Conservation (phyloP, 176 grass and related monocot genomes). For the Oryza glaberrima region DNA sequence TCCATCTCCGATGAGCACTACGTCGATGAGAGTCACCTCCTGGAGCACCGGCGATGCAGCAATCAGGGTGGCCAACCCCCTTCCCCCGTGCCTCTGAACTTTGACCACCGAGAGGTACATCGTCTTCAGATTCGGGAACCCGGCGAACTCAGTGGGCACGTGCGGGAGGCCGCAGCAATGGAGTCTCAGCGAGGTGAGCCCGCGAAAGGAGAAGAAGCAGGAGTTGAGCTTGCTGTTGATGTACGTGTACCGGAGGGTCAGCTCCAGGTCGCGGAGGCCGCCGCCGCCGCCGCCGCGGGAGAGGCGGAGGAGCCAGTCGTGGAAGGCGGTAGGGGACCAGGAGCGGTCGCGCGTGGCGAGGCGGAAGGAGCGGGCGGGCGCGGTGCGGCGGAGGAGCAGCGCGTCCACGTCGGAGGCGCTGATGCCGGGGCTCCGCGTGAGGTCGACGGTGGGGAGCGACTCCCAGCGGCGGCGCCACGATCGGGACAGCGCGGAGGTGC, state of each 20-base stretch:
- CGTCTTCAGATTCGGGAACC: neutral
- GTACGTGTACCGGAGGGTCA: neutral
- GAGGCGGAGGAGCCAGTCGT: conserved; percentile 10
- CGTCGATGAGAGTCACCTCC: neutral
- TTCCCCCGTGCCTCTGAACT: neutral
- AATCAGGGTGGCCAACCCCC: neutral
- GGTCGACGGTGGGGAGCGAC: neutral
- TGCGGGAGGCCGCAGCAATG: conserved; percentile 1
- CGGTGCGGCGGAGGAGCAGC: conserved; percentile 19
- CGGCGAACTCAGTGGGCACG: neutral
- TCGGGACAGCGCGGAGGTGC: conserved; percentile 18
- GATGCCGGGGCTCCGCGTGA: neutral
- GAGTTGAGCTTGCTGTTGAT: neutral
- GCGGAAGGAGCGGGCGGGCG: conserved; percentile 9
- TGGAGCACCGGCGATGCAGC: neutral
- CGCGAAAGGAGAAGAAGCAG: conserved; percentile 10
- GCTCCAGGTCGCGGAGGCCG: neutral
- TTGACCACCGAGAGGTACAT: neutral
- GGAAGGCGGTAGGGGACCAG: neutral
- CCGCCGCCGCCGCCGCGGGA: neutral
- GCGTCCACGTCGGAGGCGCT: conserved; percentile 11
- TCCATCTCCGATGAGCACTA: neutral
- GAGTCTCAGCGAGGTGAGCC: conserved; percentile 9
- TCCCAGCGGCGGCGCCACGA: conserved; percentile 26
- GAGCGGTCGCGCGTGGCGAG: neutral